Conservation (phyloP, 1,139 yeast species). For the Arxiozyma heterogenica region DNA sequence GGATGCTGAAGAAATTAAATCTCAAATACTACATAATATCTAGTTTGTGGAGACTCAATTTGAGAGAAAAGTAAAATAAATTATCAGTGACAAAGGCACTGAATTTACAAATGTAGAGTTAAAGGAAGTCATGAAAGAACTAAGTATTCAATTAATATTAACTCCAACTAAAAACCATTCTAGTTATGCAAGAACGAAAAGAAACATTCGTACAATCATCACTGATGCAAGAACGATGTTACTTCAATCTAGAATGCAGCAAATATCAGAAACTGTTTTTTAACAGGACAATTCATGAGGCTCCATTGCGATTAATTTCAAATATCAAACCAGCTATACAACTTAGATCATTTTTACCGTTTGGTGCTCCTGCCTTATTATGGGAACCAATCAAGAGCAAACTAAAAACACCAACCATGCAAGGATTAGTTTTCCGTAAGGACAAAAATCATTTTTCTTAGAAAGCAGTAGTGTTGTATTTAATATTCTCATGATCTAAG, state of each 20-base stretch:
- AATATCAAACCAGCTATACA: neutral
- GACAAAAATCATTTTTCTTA: neutral
- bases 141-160: neutral
- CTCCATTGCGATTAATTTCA: constrained; percentile 1
- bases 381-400: neutral
- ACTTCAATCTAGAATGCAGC: constrained; percentile 1
- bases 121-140: neutral
- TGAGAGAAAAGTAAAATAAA: constrained; percentile 2
- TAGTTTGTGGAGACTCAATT: constrained; percentile 2
- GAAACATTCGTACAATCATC: constrained; percentile 3
- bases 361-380: constrained; percentile 2
- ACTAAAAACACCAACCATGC: neutral
- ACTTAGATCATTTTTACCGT: constrained; percentile 2
- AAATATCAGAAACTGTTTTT: constrained; percentile 3
- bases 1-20: neutral
- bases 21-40: constrained; percentile 2
- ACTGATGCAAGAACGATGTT: constrained; percentile 4
- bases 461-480: no score
- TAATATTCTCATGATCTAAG: no score
- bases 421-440: neutral
- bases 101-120: constrained; percentile 3
- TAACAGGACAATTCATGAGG: neutral
- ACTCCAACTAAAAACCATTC: constrained; percentile 5
- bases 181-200: constrained; percentile 5
- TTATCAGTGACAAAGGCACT: constrained; percentile 2